Percentiles rank a stretch among this genome's conserved stretches.
Conservation (phyloP, 1,284 basidiomycete species). For the Bondarzewia mesenterica region DNA sequence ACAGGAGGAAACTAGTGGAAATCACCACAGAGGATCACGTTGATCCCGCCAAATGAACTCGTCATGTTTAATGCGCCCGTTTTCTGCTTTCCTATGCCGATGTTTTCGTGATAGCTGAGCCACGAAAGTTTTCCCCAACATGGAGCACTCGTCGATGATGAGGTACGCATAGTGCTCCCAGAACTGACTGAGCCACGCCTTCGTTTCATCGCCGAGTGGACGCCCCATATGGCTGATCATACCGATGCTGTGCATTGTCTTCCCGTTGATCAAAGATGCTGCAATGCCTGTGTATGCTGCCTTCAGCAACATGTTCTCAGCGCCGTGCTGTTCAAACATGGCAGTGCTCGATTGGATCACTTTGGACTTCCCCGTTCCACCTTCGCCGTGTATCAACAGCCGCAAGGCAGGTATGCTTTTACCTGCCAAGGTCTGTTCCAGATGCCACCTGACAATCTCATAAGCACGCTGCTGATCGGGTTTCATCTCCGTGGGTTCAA, state of each 20-base stretch:
- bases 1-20: constrained; percentile 35
- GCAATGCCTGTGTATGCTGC: constrained; percentile 28
- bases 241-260: constrained; percentile 18
- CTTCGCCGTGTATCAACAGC: constrained; percentile 26
- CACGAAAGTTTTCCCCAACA: constrained; percentile 23
- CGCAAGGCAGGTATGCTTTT: constrained; percentile 16
- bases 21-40: constrained; percentile 30
- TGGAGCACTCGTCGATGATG: constrained; percentile 27
- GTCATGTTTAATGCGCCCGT: not conserved
- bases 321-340: constrained; percentile 13
- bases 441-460: constrained; percentile 23
- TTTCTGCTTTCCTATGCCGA: constrained; percentile 14
- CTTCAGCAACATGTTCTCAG: constrained; percentile 17
- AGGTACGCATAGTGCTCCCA: constrained; percentile 20
- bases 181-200: constrained; percentile 9
- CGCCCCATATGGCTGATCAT: constrained; percentile 2
- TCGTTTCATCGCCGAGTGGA: not conserved
- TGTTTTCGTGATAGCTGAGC: constrained; percentile 16
- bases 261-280: constrained; percentile 25
- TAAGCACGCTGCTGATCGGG: constrained; percentile 20
- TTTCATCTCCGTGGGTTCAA: not conserved
- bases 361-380: constrained; percentile 29
- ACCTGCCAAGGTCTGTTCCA: constrained; percentile 16
- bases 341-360: constrained; percentile 26
- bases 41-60: constrained; percentile 27